Evolutionary conservation across 257 asterid species (phyloP), one percentile per base, ranked within the genome.

Genomic region (Mentha longifolia): DNA sequence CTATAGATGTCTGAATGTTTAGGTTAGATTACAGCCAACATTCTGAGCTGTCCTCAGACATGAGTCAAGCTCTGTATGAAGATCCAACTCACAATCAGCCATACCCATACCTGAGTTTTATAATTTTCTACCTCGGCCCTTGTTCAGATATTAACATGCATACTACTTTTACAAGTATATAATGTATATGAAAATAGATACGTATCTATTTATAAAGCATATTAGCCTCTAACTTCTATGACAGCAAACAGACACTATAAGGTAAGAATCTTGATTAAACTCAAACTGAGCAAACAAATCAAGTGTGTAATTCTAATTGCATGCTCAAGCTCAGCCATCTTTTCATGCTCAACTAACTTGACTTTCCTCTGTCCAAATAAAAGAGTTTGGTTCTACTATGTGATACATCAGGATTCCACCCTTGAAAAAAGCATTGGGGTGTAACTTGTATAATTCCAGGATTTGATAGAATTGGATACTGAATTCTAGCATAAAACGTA

Each of bases 281-380:
- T 42, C 41, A 45, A 54, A 43, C 22, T 13, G 17, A 64, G 19
- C 20, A 35, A 17, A 41, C 20, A 37, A 61, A 61, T 17, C 30
- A 55, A 46, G 30, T n/a, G n/a, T n/a, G n/a, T 0, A 1, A 59
- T 30, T 59, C 30, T 13, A 43, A 70, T 71, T 45, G 19, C 39
- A 45, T 71, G 42, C 49, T 20, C 70, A 47, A 71, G 39, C 3
- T 33, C 17, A 35, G 61, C 25, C 76, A 60, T 49, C 49, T 33
- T 1, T 25, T 45, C 33, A 61, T 39, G 47, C 68, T 56, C 42
- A 54, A 54, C 12, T 13, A 60, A 59, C 46, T n/a, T 39, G 43
- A 67, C 66, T 13, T 14, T 19, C 49, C 35, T 25, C 51, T n/a
- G 51, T 11, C 9, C 67, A 35, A 57, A 58, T 35, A 35, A n/a